Base-by-base conservation (phyloP, 2,329 filamentous ascomycete species). In the Talaromyces atroroseus region DNA sequence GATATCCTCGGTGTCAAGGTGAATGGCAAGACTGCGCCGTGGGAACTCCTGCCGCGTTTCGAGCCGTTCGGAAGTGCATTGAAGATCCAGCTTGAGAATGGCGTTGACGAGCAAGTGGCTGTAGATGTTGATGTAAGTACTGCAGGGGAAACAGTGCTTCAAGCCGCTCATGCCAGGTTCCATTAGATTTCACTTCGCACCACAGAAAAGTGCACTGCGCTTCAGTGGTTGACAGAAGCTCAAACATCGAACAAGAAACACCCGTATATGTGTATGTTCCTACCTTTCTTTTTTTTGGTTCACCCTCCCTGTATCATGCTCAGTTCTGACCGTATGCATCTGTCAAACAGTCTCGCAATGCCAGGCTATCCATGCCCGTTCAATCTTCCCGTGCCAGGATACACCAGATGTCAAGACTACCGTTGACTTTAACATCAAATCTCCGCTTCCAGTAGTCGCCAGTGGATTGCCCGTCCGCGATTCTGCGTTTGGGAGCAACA, bases 341-440 rank as follows among this genome's bases (percentile, higher is more conserved):
- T 38, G 47, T 48, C 12, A 8, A 21, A 40, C 32, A 78, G 76
- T 97, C 78, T 95, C 90, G 46, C 94, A 97, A 77, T 96, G 92
- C 72, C 92, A 99, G 78, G 92, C 92, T 54, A 97, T 96, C 67
- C 92, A 97, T 67, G 90, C 90, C 45, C 86, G 94, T 59, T 95
- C 91, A 49, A 83, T 97, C 59, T 95, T 97, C 72, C 94, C 94
- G 6, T 97, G 92, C 74, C 92, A 97, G 76, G 94, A 99, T 69
- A 97, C 94, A 0, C 94, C 94, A 2, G 92, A 96, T 70, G 89
- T 96, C 66, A 99, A 99, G 78, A 91, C 89, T n/a, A 95, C 91
- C 1, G 91, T 92, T 74, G 85, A 86, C 60, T 96, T 96, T 78
- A 88, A 87, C 66, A 87, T 99, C 67, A 86, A 85, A 24, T 96